Base-by-base conservation (phyloP, 495 filamentous ascomycete species). In the Massariosphaeria phaeospora region DNA sequence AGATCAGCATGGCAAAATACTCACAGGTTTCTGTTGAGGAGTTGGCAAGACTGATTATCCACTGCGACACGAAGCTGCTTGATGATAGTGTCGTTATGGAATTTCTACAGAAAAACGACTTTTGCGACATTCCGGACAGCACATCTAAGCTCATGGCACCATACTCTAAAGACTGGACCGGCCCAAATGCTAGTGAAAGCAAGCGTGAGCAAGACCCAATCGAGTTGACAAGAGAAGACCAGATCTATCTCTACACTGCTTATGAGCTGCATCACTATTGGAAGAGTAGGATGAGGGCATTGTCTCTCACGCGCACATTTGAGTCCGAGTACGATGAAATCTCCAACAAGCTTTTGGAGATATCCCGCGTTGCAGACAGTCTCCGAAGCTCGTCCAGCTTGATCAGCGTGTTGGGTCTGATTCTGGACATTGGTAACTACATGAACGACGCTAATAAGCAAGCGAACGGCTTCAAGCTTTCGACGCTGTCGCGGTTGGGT, bases 401-500 rank as follows among this genome's bases (percentile, higher is more conserved):
- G 62, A 95, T 96, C 81, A 95, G 93, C 55, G 89, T 98, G 35
- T 83, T 98, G 18, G 91, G 91, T 55, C 75, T 98, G 41, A 98
- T 98, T 68, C 75, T 97, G 60, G 89, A 95, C 71, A 95, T 98
- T 65, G 93, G 93, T 66, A 98, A 98, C 66, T 98, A 93, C 76
- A 98, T 98, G 93, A 98, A 98, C 73, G 93, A 97, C 63, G 83
- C 90, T 41, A 96, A 95, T 70, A 98, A 98, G 72, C 94, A 97
- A 70, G 93, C 94, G 1, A 87, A 84, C 57, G 93, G 93, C 41
- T 98, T 98, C 84, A 98, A 98, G 71, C 80, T 98, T 21, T 89
- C 89, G 61, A 95, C 93, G 0, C 83, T 98, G n/a, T 86, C 88
- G 31, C 82, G 93, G 21, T 75, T 98, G 27, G 93, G 86, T 24